Evolutionary conservation across 495 filamentous ascomycete genomes (phyloP), one percentile per base, ranked within the genome.

Genomic region (Penicilliopsis zonata): DNA sequence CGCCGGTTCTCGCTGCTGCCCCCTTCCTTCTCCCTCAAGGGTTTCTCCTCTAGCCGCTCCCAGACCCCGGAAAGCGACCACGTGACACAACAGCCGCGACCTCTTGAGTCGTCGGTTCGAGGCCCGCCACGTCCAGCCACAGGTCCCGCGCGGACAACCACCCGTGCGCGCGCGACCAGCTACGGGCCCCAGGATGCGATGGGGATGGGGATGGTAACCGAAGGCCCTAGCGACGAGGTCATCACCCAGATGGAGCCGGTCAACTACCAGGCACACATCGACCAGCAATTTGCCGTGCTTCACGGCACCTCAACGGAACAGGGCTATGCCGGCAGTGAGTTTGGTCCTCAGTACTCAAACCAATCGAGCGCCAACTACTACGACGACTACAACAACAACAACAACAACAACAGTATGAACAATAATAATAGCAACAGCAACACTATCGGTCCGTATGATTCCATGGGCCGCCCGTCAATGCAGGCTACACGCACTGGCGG

Each of bases 1-100:
- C 73, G 77, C 38, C 65, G 76, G 41, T 79, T 78, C 53, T 92
- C 84, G 2, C 70, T 98, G 28, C 63, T 96, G 9, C 85, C 85
- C 0, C 50, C 67, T 4, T 78, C 72, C 4, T 82, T 90, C 52
- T 87, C 82, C 0, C 57, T 76, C 35, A 70, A 64, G 14, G 65
- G 54, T 10, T 65, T 74, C 20, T 60, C 61, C 2, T 53, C 59
- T 5, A 59, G 50, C 13, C 58, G 62, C 25, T 55, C 57, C 5
- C 55, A 61, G 32, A 59, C 57, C 8, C 52, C 57, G 4, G 61
- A 65, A 16, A 52, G 57, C 18, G 46, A 55, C 13, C 40, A 52
- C 13, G 57, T 56, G 22, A 41, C 31, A 2, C 41, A 50, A 14
- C 52, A 44, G 9, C 43, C 50, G 5, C n/a, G n/a, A n/a, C n/a